phyloP scores from a whole-genome alignment of 805 yeast species.

The Ogataea nonfermentans region DNA sequence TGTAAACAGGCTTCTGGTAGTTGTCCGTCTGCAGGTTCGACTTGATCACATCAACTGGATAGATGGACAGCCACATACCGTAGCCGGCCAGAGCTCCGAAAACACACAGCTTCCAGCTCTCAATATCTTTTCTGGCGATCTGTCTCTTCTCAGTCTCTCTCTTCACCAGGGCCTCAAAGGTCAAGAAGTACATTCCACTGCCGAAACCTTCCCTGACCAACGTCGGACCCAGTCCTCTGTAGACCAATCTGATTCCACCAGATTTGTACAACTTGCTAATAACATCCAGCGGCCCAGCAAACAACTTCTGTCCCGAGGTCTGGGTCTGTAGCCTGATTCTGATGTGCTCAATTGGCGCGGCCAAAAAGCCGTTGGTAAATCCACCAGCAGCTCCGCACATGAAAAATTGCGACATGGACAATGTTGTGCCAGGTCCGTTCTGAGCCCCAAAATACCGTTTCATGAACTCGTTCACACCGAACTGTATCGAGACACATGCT shows the following conservation, averaged over 20 bases:
- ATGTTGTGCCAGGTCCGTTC: conserved; percentile 41
- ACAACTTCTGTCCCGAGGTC: conserved; percentile 46
- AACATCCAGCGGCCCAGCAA: conserved; percentile 76
- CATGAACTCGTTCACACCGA: conserved; percentile 93
- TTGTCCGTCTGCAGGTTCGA: conserved; percentile 81
- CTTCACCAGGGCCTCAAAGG: conserved; percentile 85
- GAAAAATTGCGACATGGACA: conserved; percentile 68
- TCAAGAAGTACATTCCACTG: conserved; percentile 81
- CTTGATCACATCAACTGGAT: conserved; percentile 90
- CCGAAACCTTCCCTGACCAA: conserved; percentile 83
- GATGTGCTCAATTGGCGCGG: conserved; percentile 93
- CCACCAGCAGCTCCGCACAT: conserved; percentile 91
- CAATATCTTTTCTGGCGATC: conserved; percentile 65
- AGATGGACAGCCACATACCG: conserved; percentile 78
- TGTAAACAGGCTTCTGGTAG: conserved; percentile 57
- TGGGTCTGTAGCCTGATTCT: conserved; percentile 94
- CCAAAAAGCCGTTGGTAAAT: conserved; percentile 80
- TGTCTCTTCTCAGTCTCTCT: conserved; percentile 50
- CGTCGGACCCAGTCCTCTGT: conserved; percentile 83
- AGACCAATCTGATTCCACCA: conserved; percentile 53
- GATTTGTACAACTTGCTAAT: conserved; percentile 52
- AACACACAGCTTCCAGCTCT: conserved; percentile 81
- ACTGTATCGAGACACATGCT: conserved; percentile 94
- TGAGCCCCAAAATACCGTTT: conserved; percentile 63
- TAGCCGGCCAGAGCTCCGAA: conserved; percentile 93